Evolutionary conservation across 164 flowering plant species (phyloP), one percentile per base, ranked within the genome.

Genomic region (Dillenia suffruticosa): DNA sequence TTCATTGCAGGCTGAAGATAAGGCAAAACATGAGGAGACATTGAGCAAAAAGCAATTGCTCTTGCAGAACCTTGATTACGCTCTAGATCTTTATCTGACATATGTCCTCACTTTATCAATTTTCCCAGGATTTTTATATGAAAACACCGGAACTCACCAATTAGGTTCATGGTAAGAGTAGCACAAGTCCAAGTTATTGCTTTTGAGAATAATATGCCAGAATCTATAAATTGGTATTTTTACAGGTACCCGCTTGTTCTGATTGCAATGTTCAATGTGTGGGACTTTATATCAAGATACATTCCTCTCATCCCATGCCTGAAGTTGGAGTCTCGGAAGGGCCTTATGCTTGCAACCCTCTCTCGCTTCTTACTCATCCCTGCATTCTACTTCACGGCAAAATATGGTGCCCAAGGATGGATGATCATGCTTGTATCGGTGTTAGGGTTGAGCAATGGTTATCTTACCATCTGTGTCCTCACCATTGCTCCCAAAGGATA

Each of bases 231-330:
- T 14, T 57, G 49, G n/a, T 45, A 13, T 15, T 26, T 9, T 70
- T 59, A 53, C 58, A 77, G 84, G 84, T 81, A 81, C 59, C 55
- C 80, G 2, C 59, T 81, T 63, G 82, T 81, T 44, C 68, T 81
- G 60, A 66, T 81, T 60, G 82, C 82, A n/a, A 68, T 74, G 81
- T 81, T 74, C 73, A 81, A 81, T 59, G 77, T 74, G n/a, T 72
- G 63, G 74, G 82, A 81, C 63, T 67, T 81, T 10, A 44, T 81
- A 22, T 65, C 65, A 15, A 72, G 85, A 70, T 81, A 78, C 65
- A 48, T 75, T 13, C 85, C 81, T 14, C 65, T 78, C 5, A 50
- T 76, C 2, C 54, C 68, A 8, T 45, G 45, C 54, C 19, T 76
- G 9, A 76, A 58, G 63, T 15, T 81, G 54, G 61, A 68, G 52